Percentiles rank a stretch among this genome's conserved stretches.
phyloP scores from a whole-genome alignment of 495 filamentous ascomycete genomes.

The Podospora tetraspora region DNA sequence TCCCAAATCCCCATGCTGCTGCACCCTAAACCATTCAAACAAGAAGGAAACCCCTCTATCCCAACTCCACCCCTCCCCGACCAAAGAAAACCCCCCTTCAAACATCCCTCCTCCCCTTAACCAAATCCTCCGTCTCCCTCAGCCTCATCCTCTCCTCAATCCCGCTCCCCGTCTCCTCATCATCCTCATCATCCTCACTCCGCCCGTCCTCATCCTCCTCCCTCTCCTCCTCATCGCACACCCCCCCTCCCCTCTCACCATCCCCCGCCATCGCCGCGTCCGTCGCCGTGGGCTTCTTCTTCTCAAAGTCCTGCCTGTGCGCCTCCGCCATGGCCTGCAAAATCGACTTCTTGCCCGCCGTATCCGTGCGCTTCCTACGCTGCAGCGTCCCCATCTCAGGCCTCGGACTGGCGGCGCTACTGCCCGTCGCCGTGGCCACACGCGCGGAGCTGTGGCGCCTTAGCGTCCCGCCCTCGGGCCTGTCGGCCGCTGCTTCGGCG shows the following conservation, averaged over 20 bases:
- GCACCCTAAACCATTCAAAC: neutral
- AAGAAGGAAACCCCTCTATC: too few relatives aligned
- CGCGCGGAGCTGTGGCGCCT: conserved; percentile 1
- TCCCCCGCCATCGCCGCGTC: conserved; percentile 14
- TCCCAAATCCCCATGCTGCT: neutral
- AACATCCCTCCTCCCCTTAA: conserved; percentile 8
- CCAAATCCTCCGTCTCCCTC: conserved; percentile 15
- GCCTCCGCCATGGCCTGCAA: conserved; percentile 59
- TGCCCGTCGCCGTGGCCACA: neutral
- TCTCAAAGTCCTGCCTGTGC: conserved; percentile 84
- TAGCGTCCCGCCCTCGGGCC: too few relatives aligned
- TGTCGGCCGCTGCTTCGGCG: conserved; percentile 12
- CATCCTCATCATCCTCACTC: conserved; percentile 33
- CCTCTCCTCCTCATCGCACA: conserved; percentile 22
- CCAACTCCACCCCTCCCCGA: too few relatives aligned
- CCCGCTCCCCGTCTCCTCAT: conserved; percentile 29
- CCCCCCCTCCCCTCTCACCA: conserved; percentile 1
- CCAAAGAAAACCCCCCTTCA: neutral
- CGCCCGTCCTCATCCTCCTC: conserved; percentile 37
- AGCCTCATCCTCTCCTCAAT: conserved; percentile 28
- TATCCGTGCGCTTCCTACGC: conserved; percentile 26
- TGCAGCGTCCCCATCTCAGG: conserved; percentile 29
- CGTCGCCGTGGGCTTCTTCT: conserved; percentile 45
- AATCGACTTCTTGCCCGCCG: conserved; percentile 47
- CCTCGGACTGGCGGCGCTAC: neutral